Conservation (phyloP, 208 protist species). For the Giardia duodenalis region DNA sequence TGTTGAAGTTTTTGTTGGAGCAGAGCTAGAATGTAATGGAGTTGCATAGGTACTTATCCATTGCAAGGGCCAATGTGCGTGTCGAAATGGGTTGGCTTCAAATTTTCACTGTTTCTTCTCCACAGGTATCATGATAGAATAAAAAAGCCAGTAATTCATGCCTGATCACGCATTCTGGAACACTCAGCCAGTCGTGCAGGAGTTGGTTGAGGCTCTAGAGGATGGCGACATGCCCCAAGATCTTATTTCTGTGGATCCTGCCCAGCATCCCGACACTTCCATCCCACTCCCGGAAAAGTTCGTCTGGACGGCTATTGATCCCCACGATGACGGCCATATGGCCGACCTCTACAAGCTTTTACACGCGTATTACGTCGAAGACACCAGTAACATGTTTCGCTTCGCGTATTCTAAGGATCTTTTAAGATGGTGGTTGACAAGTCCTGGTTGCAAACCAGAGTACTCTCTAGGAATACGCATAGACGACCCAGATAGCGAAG, state of each 20-base stretch:
- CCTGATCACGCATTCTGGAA: conserved; percentile 1
- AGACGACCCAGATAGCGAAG: neutral
- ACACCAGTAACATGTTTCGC: neutral
- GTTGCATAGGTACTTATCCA: no score
- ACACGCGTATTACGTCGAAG: neutral
- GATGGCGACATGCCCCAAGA: no score
- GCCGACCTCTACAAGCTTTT: neutral
- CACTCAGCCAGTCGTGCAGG: conserved; percentile 13
- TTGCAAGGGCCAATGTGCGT: no score
- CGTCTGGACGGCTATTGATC: neutral
- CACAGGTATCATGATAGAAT: neutral
- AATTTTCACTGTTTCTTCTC: no score
- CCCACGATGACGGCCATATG: neutral
- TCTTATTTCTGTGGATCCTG: neutral
- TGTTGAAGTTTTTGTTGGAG: no score
- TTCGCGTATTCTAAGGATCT: conserved; percentile 22
- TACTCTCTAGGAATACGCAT: neutral
- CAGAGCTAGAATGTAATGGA: no score
- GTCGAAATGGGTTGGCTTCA: no score
- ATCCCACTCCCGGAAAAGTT: neutral
- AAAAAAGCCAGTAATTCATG: neutral
- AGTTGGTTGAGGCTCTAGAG: neutral
- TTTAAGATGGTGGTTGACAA: neutral
- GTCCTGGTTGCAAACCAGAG: neutral
- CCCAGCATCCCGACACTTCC: neutral